phyloP scores from a whole-genome alignment of 495 filamentous ascomycete species.

The Aspergillus bertholletiae region DNA sequence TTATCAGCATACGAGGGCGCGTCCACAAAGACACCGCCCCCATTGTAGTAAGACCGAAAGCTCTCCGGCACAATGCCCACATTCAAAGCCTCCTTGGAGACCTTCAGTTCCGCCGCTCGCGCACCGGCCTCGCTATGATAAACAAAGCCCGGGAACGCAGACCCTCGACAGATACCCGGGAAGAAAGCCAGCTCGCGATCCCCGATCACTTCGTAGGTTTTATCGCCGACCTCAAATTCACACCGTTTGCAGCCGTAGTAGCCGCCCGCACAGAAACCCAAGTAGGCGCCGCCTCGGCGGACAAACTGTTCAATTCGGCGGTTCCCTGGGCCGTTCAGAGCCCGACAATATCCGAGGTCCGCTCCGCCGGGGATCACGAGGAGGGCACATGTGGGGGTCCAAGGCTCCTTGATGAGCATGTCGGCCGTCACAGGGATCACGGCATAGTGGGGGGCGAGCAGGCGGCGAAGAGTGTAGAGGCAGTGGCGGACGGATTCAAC shows the following conservation, averaged over 20 bases:
- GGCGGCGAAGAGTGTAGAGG: constrained; percentile 79
- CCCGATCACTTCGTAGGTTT: constrained; percentile 79
- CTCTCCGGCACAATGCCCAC: constrained; percentile 51
- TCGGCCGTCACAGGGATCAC: constrained; percentile 79
- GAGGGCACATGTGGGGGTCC: constrained; percentile 80
- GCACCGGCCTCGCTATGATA: constrained; percentile 89
- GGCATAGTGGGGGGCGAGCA: constrained; percentile 91
- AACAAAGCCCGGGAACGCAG: constrained; percentile 85
- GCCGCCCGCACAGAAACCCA: constrained; percentile 92
- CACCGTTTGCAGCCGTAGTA: constrained; percentile 81
- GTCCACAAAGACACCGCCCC: constrained; percentile 92
- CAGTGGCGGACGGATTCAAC: constrained; percentile 86
- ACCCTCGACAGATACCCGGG: constrained; percentile 78
- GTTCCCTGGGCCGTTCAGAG: constrained; percentile 86
- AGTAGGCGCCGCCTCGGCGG: constrained; percentile 75
- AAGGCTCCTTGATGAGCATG: constrained; percentile 85
- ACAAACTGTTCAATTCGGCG: constrained; percentile 79
- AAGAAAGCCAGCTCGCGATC: constrained; percentile 85
- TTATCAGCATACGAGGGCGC: constrained; percentile 56
- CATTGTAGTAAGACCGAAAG: constrained; percentile 88
- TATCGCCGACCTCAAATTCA: constrained; percentile 88
- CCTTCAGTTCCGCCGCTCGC: constrained; percentile 63
- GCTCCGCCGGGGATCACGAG: constrained; percentile 95
- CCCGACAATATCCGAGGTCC: constrained; percentile 86
- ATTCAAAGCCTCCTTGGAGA: constrained; percentile 59